phyloP scores from a whole-genome alignment of 306 rosid species.

The Adenanthera pavonina region DNA sequence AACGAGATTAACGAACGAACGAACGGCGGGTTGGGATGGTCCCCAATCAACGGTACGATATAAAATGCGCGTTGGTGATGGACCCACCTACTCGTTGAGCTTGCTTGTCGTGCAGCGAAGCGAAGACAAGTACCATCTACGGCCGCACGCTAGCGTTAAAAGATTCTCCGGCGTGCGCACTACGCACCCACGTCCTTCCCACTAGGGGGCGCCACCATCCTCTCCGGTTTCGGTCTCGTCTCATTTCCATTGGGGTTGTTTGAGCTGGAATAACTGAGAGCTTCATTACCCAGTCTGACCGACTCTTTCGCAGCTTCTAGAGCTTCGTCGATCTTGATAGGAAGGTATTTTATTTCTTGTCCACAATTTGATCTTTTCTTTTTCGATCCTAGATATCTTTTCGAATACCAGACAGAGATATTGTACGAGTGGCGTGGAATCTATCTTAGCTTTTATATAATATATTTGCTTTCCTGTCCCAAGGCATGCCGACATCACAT shows the following conservation, averaged over 20 bases:
- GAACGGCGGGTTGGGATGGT: not conserved
- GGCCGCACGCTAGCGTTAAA: not conserved
- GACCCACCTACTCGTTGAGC: not conserved
- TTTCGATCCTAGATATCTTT: not conserved
- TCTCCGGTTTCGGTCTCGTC: not conserved
- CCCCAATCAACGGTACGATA: not conserved
- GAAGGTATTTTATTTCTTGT: not conserved
- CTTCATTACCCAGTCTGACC: not conserved
- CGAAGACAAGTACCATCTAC: not conserved
- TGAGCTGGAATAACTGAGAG: not conserved
- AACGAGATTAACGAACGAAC: not conserved
- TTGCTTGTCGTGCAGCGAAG: not conserved
- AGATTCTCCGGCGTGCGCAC: conserved; percentile 12
- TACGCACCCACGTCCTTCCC: conserved; percentile 5
- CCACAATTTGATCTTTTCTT: not conserved
- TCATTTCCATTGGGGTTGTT: not conserved
- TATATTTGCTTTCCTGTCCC: not conserved
- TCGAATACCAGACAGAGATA: not conserved
- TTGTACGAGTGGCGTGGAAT: conserved; percentile 5
- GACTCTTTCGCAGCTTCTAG: not conserved
- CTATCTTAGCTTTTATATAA: not conserved
- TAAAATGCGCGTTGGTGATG: not conserved
- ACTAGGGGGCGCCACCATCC: not conserved
- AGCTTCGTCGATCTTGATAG: not conserved
- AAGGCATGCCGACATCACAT: not conserved